Evolutionary conservation across 2,329 filamentous ascomycete genomes (phyloP), one percentile per base, ranked within the genome.

Genomic region (Zopfia rhizophila): DNA sequence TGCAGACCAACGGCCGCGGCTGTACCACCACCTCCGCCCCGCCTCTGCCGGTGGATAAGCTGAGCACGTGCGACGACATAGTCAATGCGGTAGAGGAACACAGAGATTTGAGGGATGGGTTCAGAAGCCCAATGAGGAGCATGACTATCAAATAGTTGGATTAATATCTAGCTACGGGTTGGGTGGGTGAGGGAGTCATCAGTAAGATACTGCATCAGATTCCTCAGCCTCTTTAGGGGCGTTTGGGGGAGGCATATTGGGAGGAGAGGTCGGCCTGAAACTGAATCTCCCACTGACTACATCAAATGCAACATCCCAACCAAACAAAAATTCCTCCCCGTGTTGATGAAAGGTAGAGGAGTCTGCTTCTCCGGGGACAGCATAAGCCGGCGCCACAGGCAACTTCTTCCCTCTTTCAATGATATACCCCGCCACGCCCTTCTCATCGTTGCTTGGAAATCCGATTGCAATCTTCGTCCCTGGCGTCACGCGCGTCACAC

Each of bases 81-180:
- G 80, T 87, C 1, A 85, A 90, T 63, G 82, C 82, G 1, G 76
- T 90, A 37, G 75, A 74, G 57, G 78, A 80, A 45, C 75, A 76
- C 50, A 75, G 40, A 62, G 16, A 13, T 11, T 38, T 28, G 25
- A 13, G 16, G 38, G 38, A 22, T 11, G 33, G 16, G 33, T 10
- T 32, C 8, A 32, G 14, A 14, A 27, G 24, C n/a, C 24, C 24
- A n/a, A 8, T 8, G 24, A 27, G 24, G n/a, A 27, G n/a, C n/a
- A 27, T n/a, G 24, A 32, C 10, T n/a, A 16, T 32, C 14, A 16
- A 32, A 32, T 32, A 32, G 29, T 27, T 27, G 24, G 24, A 27
- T 27, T 27, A 8, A n/a, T 8, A 27, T 27, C n/a, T 27, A 27
- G 24, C 8, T 27, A n/a, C n/a, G n/a, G n/a, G n/a, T n/a, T n/a